Evolutionary conservation across 306 rosid genomes (phyloP).

Genomic region (Senna tora): DNA sequence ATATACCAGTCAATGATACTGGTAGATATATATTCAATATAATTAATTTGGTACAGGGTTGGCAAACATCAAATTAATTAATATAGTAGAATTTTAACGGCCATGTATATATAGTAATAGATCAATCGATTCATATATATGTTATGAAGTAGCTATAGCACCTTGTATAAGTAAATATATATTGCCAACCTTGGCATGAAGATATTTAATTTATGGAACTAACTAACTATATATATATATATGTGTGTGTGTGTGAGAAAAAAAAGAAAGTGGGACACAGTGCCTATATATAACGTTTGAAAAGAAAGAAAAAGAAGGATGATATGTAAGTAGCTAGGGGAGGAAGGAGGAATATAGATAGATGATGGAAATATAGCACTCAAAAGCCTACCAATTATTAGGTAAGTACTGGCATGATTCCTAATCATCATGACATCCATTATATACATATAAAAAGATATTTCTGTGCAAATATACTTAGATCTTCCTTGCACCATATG

Average conservation of each 20-base stretch:
- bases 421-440: slow-evolving; percentile 43
- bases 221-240: too few species aligned
- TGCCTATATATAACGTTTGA: not conserved
- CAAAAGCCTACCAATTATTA: slow-evolving; percentile 44
- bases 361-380: not conserved
- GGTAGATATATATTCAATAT: not conserved
- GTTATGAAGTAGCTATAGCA: not conserved
- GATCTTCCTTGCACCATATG: slow-evolving; percentile 12
- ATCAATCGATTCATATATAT: not conserved
- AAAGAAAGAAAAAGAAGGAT: too few species aligned
- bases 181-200: not conserved
- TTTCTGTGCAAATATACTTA: not conserved
- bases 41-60: not conserved
- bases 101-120: too few species aligned
- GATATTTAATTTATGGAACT: not conserved
- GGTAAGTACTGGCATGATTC: slow-evolving; percentile 41
- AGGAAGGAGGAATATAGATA: too few species aligned
- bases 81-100: not conserved
- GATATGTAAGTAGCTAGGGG: too few species aligned
- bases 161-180: too few species aligned
- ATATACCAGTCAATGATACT: not conserved
- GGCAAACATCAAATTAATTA: slow-evolving; percentile 7
- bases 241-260: too few species aligned
- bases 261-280: slow-evolving; percentile 15
- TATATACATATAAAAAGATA: not conserved